Evolutionary conservation across 2,329 filamentous ascomycete species (phyloP).

Genomic region (Colletotrichum navitas): DNA sequence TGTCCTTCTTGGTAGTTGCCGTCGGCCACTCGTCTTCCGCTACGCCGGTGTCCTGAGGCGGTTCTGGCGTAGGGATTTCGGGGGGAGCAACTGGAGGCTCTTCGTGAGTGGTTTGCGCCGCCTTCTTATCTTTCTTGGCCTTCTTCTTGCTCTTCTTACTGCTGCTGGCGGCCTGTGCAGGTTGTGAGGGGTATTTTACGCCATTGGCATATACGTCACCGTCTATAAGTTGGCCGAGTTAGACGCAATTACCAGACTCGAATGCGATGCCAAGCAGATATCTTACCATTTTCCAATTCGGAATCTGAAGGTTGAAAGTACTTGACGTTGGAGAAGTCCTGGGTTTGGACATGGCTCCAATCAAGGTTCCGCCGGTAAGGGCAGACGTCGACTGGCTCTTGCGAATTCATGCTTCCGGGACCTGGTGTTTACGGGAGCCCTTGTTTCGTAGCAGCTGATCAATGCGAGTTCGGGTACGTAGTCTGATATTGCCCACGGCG

Average conservation of each 20-base stretch:
- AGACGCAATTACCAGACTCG: background rate
- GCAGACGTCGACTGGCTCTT: constrained; percentile 54
- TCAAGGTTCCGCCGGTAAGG: constrained; percentile 56
- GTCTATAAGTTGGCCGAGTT: constrained; percentile 16
- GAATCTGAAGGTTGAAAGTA: constrained; percentile 56
- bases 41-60: constrained; percentile 14
- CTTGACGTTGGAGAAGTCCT: constrained; percentile 59
- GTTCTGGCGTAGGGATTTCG: constrained; percentile 22
- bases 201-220: constrained; percentile 37
- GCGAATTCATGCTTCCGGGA: constrained; percentile 57
- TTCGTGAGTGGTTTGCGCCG: constrained; percentile 14
- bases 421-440: constrained; percentile 32
- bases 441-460: constrained; percentile 35
- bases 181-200: constrained; percentile 31
- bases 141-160: constrained; percentile 44
- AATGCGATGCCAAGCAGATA: background rate
- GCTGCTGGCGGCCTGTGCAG: constrained; percentile 16
- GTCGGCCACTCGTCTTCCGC: constrained; percentile 38
- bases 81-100: background rate
- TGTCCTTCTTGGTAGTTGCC: constrained; percentile 37
- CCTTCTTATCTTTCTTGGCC: constrained; percentile 42
- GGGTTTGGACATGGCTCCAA: constrained; percentile 55
- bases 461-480: constrained; percentile 30
- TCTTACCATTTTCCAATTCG: constrained; percentile 47
- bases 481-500: constrained; percentile 19